Evolutionary conservation across 345 rosid species (phyloP), one percentile per base, ranked within the genome.

Genomic region (Mangifera indica): DNA sequence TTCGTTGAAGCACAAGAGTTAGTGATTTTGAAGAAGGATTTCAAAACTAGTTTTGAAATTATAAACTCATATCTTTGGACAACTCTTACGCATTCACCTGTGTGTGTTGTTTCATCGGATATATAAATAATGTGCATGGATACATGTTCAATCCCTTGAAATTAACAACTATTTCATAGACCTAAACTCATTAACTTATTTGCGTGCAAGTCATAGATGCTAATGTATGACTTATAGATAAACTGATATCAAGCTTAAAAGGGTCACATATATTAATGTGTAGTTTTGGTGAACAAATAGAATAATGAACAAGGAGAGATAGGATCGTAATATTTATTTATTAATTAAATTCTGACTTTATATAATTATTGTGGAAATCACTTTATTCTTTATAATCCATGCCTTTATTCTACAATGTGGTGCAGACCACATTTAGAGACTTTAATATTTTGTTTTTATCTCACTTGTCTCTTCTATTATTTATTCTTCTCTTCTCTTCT

Each of bases 311-410:
- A n/a, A n/a, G n/a, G 42, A 37, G 9, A 37, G 42, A 37, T 5
- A 37, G 42, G 1, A 37, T 37, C 1, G 42, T 37, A 37, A 5
- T 37, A 37, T 29, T 1, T 29, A 29, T 37, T 37, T 25, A 25
- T 54, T 71, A 61, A 40, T 37, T 60, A 63, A 42, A 53, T 22
- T 5, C n/a, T 13, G 56, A 77, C 62, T 71, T 81, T 77, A 40
- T 45, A 62, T 34, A 54, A 68, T 68, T 34, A 67, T 74, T 59
- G 75, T 73, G 74, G 72, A 77, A 81, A 49, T 72, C 72, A 73
- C 94, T 89, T 87, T 85, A 84, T 87, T 89, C 86, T 78, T 83
- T 83, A 74, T 82, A 76, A 80, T 80, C 76, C 71, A 37, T 58
- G 60, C 74, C 86, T 86, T 87, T 85, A 81, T 86, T 80, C 85